Base-by-base conservation (phyloP, 352 stramenopile species). In the Phytophthora rubi region DNA sequence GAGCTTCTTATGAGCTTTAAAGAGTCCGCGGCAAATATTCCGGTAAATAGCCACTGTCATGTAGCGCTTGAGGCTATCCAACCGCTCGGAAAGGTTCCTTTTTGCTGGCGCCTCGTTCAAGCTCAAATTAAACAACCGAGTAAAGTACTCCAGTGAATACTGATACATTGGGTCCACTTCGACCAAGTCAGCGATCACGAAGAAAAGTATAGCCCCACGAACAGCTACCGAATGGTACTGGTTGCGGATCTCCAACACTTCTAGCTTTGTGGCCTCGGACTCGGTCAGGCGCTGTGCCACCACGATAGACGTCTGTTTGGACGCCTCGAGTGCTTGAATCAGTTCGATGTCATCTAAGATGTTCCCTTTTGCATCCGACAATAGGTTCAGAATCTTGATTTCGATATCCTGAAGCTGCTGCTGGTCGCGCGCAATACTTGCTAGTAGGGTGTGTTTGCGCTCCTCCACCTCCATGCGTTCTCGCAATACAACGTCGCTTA, bases 281-380 rank as follows among this genome's bases (percentile, higher is more conserved):
- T 92, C 86, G 0, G 76, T 49, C 0, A 95, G 68, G 0, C 82
- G 76, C 3, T 83, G 73, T 16, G 74, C 76, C 15, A 95, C 85
- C 6, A 91, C 65, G 6, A 47, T 82, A 1, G 88, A 84, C 2
- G 84, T 95, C 42, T 83, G 70, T 32, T 94, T 95, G 15, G 86
- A 92, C 1, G 70, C 83, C 28, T 89, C 75, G 2, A 95, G 76
- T 0, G 80, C 78, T 39, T 81, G 59, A 45, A 94, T 90, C 13
- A 95, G 82, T 55, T 93, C 91, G 16, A 96, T 74, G 61, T 98
- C 94, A 58, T 98, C 94, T 3, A 98, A 75, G 39, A 98, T 97
- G 64, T 98, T 96, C 2, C 88, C 92, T 23, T 89, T 91, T 5
- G 90, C 84, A 37, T 94, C 86, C 0, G 90, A 92, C 1, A 98